A percentile compares a stretch with the other conserved stretches of the same genome.
Conservation (phyloP, 805 yeast genomes). For the Suhomyces pyralidae region DNA sequence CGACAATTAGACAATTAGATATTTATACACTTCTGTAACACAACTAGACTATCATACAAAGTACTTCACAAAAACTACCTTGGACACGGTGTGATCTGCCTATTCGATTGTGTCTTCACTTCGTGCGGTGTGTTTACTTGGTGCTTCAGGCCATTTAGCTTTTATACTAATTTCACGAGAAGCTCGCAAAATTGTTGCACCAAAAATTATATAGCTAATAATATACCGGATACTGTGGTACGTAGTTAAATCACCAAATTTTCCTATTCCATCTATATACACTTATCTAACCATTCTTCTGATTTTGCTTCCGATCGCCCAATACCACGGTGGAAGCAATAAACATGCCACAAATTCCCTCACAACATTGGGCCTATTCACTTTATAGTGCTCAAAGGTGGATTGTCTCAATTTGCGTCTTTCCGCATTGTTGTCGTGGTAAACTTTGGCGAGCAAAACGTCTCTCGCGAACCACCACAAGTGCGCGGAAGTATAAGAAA, state of each 20-base stretch:
- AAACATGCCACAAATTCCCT: conserved; percentile 10
- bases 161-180: too few relatives aligned
- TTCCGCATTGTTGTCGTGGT: conserved; percentile 15
- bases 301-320: conserved; percentile 11
- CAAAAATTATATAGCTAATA: too few relatives aligned
- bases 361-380: conserved; percentile 11
- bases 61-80: too few relatives aligned
- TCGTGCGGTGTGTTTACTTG: too few relatives aligned
- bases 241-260: background rate
- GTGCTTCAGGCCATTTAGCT: too few relatives aligned
- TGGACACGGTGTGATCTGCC: too few relatives aligned
- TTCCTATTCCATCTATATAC: background rate
- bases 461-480: conserved; percentile 32
- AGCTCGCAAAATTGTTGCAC: too few relatives aligned
- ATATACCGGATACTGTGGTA: too few relatives aligned
- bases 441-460: conserved; percentile 13
- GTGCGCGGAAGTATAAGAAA: conserved; percentile 22
- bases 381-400: conserved; percentile 10
- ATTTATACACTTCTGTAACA: too few relatives aligned
- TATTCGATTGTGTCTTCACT: too few relatives aligned
- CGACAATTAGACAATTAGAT: too few relatives aligned
- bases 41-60: too few relatives aligned
- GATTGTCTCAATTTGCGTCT: conserved; percentile 12
- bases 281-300: background rate
- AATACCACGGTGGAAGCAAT: conserved; percentile 36